Evolutionary conservation across 148 eudicot genomes (phyloP).

Genomic region (Talinum fruticosum): DNA sequence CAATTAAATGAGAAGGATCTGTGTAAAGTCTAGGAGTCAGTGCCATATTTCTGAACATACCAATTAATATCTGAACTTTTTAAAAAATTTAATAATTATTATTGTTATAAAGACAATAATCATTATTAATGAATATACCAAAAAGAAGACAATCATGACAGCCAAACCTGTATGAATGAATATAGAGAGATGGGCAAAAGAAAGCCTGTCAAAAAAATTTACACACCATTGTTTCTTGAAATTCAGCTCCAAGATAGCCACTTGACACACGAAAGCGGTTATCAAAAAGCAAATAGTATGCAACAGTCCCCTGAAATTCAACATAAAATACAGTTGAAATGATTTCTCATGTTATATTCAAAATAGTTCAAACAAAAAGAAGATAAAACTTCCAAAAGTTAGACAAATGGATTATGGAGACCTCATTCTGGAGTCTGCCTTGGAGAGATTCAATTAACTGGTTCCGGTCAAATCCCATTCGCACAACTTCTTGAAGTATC

Average conservation of each 20-base stretch:
- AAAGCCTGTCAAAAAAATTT: neutral
- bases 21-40: too few relatives aligned
- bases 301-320: slow-evolving; percentile 76
- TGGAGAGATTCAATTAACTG: slow-evolving; percentile 69
- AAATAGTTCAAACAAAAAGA: neutral
- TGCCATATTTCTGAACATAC: too few relatives aligned
- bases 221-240: slow-evolving; percentile 80
- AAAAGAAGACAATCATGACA: neutral
- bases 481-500: slow-evolving; percentile 66
- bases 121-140: neutral
- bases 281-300: slow-evolving; percentile 91
- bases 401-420: slow-evolving; percentile 24
- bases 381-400: neutral
- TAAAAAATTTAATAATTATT: too few relatives aligned
- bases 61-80: too few relatives aligned
- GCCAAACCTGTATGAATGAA: neutral
- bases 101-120: too few relatives aligned
- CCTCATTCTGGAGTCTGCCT: slow-evolving; percentile 85
- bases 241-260: slow-evolving; percentile 96
- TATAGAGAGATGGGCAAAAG: neutral
- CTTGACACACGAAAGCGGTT: slow-evolving; percentile 71
- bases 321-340: neutral
- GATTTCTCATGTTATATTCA: too few relatives aligned
- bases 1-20: too few relatives aligned
- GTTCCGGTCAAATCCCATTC: slow-evolving; percentile 70